Conservation (phyloP, 768 basidiomycete species). For the Megacollybia marginata region DNA sequence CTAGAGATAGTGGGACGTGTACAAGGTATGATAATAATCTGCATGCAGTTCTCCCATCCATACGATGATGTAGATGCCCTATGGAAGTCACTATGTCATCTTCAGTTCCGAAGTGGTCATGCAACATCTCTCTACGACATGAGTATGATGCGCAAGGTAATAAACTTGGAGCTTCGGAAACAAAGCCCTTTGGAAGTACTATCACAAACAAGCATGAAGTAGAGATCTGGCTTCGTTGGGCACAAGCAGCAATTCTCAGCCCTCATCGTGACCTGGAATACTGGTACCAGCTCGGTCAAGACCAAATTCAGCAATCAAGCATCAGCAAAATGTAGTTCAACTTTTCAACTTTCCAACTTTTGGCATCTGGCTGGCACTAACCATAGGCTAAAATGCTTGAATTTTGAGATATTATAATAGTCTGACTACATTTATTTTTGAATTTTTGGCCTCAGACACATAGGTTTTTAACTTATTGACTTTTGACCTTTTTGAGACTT, state of each 20-base stretch:
- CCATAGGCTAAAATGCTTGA: too few species aligned
- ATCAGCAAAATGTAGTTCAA: too few species aligned
- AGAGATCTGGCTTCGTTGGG: constrained; percentile 48
- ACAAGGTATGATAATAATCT: constrained; percentile 33
- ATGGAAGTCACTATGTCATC: constrained; percentile 46
- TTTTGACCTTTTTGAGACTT: too few species aligned
- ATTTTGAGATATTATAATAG: too few species aligned
- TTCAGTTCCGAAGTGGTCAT: constrained; percentile 29
- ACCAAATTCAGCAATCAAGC: constrained; percentile 9
- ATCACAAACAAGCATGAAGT: constrained; percentile 35
- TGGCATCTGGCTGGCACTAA: too few species aligned
- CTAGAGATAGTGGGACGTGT: constrained; percentile 55
- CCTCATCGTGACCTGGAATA: constrained; percentile 23
- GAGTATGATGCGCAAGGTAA: constrained; percentile 23
- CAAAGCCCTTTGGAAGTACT: constrained; percentile 30
- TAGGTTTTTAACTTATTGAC: too few species aligned
- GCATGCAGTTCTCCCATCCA: neutral
- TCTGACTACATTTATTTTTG: too few species aligned
- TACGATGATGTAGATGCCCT: constrained; percentile 32
- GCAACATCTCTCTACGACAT: constrained; percentile 34
- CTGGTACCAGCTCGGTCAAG: constrained; percentile 17
- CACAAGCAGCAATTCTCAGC: constrained; percentile 51
- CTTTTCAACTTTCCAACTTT: too few species aligned
- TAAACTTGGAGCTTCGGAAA: constrained; percentile 5
- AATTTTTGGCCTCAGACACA: too few species aligned